Evolutionary conservation across 2,329 filamentous ascomycete genomes (phyloP), one percentile per base, ranked within the genome.

Genomic region (Ceratocystis albifundus): DNA sequence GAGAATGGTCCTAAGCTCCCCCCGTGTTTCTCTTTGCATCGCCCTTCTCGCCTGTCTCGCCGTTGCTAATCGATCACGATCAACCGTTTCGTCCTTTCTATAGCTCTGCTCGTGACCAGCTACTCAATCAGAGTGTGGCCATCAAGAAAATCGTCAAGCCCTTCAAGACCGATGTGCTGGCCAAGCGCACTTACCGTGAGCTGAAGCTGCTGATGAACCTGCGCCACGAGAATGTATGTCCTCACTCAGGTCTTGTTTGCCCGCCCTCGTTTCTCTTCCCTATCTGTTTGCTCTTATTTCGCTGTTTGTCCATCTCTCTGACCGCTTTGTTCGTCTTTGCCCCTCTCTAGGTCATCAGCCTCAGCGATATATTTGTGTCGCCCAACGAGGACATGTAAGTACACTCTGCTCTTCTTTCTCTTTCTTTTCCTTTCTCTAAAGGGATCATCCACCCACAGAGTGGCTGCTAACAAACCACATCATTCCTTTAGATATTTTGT

Each of bases 91-190:
- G 25, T 62, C 67, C 67, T 45, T 70, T 57, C 28, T 59, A 69
- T 70, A 97, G 93, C 79, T 97, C 94, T 70, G 94, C 94, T 67
- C 93, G 91, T 79, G 94, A 99, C 77, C 92, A 97, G 80, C 90
- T 99, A 77, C 97, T 94, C 68, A 89, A 85, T 76, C 92, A 96
- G 77, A 91, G 92, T 77, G 94, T 99, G 69, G 94, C 94, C 68
- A 92, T 99, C 75, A 99, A 99, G 84, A 99, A 99, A 85, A 99
- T 99, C 75, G 97, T 99, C 93, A 99, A 97, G 82, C 94, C 94
- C 8, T 99, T 99, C 79, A 96, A 92, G 82, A 99, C 94, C n/a
- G 92, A 94, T 0, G 94, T 99, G 68, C 82, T 99, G 61, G 94
- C 94, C 68, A 99, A 99, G 82, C 85, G 94, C 75, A 99, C 94